These are phyloP conservation scores for Pichia exigua DNA, from an alignment of 805 yeast species.

Conservation along the genomic window DNA sequence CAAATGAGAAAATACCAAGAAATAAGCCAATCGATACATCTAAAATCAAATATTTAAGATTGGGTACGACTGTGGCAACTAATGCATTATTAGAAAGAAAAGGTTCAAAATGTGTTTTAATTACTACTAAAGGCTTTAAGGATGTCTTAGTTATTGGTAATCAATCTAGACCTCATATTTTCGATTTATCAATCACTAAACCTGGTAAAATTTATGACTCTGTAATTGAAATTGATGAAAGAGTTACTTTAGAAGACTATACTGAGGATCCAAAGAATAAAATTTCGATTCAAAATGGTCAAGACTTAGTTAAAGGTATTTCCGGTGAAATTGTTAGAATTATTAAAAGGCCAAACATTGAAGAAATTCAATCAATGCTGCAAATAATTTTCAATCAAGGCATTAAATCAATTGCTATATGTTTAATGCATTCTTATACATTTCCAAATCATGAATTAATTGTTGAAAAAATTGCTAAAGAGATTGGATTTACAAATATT, in stretches of 20 bases:
- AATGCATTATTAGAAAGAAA: slow-evolving; percentile 89
- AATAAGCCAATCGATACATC: slow-evolving; percentile 54
- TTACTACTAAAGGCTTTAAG: slow-evolving; percentile 83
- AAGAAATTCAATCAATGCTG: slow-evolving; percentile 35
- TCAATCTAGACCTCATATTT: slow-evolving; percentile 85
- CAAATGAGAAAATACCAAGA: slow-evolving; percentile 48
- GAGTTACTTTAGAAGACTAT: slow-evolving; percentile 78
- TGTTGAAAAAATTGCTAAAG: slow-evolving; percentile 51
- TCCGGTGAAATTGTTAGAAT: slow-evolving; percentile 65
- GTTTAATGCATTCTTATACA: slow-evolving; percentile 66
- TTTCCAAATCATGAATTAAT: slow-evolving; percentile 60
- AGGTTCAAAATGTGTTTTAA: slow-evolving; percentile 79
- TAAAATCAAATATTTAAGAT: slow-evolving; percentile 58
- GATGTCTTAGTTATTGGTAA: slow-evolving; percentile 82
- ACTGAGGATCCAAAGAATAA: slow-evolving; percentile 57
- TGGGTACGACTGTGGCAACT: slow-evolving; percentile 96
- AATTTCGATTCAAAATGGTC: slow-evolving; percentile 22
- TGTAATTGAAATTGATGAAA: slow-evolving; percentile 82
- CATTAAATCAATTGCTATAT: slow-evolving; percentile 61
- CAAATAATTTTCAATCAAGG: slow-evolving; percentile 45
- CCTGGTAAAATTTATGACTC: slow-evolving; percentile 63
- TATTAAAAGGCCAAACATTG: slow-evolving; percentile 41
- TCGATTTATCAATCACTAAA: slow-evolving; percentile 69
- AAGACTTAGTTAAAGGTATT: slow-evolving; percentile 42
- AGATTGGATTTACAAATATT: slow-evolving; percentile 60